Evolutionary conservation across 257 asterid genomes (phyloP), one percentile per base, ranked within the genome.

Genomic region (Eucommia ulmoides): DNA sequence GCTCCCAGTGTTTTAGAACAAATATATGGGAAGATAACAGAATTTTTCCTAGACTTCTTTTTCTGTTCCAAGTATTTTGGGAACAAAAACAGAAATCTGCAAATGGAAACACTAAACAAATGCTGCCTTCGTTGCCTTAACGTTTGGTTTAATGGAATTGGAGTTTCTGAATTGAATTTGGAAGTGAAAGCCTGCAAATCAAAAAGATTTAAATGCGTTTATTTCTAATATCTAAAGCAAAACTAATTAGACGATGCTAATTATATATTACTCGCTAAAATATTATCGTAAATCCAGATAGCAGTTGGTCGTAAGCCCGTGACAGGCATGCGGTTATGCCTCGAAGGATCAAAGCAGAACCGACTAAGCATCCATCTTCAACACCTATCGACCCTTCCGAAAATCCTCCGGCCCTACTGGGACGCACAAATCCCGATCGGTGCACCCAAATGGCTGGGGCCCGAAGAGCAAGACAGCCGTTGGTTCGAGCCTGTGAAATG

Each of bases 361-460:
- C 82, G 85, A 10, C 71, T 85, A 1, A 51, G 75, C 45, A 69
- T 85, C 65, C 78, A 79, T 62, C 73, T 85, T 45, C 92, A 75
- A 64, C 92, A 85, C 65, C 26, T 82, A 24, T 64, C 52, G 8
- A 52, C 66, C 18, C 86, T 82, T 52, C 96, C 94, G 14, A 82
- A 74, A 78, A 72, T 82, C 62, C 83, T 82, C 33, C 85, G 69
- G 59, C 92, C 94, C 1, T 66, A 73, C 55, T 85, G 96, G 96
- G 92, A 85, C 55, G 15, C 77, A 0, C 83, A 82, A 8, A 47
- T 85, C 19, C 83, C 88, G 9, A 82, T 85, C 8, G 96, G 94
- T 41, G 88, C 94, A 47, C 94, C 92, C 8, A 85, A 75, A 63
- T 82, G 95, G 95, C 93, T 79, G 63, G 95, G 92, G 4, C 91